Base-by-base conservation (phyloP, 116 monocot genomes). In the Posidonia oceanica region DNA sequence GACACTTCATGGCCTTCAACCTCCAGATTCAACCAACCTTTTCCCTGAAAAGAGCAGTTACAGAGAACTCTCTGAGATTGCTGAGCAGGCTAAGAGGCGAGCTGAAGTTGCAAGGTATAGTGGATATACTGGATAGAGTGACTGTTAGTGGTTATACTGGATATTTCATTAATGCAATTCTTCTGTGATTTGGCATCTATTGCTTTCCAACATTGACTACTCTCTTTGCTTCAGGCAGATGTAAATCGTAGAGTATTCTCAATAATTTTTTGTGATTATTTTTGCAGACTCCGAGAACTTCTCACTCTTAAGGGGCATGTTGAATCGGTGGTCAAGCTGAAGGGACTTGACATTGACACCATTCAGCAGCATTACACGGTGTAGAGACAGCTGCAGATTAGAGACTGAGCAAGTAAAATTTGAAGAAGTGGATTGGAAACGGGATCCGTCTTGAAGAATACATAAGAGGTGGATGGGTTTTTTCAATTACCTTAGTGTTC, bases 21-120 rank as follows among this genome's bases (percentile, higher is more conserved):
- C 90, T 15, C 80, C 85, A 1, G 84, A 84, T 40, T 18, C 85
- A 12, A 71, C 51, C 48, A 75, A 71, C 36, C 61, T 88, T 36
- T 86, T 94, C 70, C n/a, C 23, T 5, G 91, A 94, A 23, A 91
- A 91, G 84, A 83, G 59, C 65, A 85, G 85, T 82, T 94, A 94
- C 80, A 80, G 94, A 42, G 94, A 91, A 69, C 88, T 94, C 29
- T 88, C 94, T 0, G 94, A 94, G 79, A 94, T 94, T 3, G 94
- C 94, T 4, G 94, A 91, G 83, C 86, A 94, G 72, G 94, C 94
- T 64, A 94, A 94, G 64, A 70, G 91, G 37, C 77, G 94, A 7
- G 91, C 91, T 39, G 94, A 91, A 70, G 76, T 94, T 44, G 70
- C 76, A 54, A 76, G 76, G 76, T 76, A 23, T 36, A 52, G 83